phyloP scores from a whole-genome alignment of 225 moss, liverwort and hornwort species.

The Physcomitrium patens region DNA sequence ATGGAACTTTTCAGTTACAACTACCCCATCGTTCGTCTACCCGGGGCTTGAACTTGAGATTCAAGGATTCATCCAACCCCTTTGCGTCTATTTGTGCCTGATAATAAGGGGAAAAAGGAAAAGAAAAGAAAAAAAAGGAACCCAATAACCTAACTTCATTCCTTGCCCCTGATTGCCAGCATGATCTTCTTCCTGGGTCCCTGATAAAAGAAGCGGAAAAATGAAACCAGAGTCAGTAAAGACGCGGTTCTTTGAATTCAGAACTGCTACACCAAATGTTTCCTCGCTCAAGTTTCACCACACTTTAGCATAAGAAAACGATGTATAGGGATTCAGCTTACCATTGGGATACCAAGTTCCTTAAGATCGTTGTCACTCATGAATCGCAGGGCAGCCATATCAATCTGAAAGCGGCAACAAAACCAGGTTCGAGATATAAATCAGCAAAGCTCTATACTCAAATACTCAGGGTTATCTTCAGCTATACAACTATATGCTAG shows the following conservation, averaged over 20 bases:
- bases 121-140: background rate
- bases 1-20: constrained; percentile 20
- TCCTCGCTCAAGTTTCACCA: background rate
- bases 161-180: constrained; percentile 67
- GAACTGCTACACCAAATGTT: too few species aligned
- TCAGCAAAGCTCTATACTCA: background rate
- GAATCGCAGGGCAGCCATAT: constrained; percentile 85
- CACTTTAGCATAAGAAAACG: background rate
- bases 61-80: constrained; percentile 18
- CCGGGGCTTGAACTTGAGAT: constrained; percentile 19
- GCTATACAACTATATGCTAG: background rate
- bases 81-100: constrained; percentile 17
- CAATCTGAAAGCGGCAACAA: constrained; percentile 58
- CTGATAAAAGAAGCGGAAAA: constrained; percentile 39
- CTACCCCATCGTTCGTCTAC: constrained; percentile 24
- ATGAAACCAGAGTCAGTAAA: background rate
- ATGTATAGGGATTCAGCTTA: constrained; percentile 30
- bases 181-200: constrained; percentile 97
- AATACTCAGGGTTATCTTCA: background rate
- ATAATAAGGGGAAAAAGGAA: too few species aligned
- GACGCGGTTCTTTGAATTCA: too few species aligned
- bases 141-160: constrained; percentile 34
- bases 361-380: constrained; percentile 95
- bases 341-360: constrained; percentile 94
- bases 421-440: background rate